These are phyloP conservation scores for Immersiella caudata DNA, from an alignment of 495 filamentous ascomycete species.

Conservation along the genomic window DNA sequence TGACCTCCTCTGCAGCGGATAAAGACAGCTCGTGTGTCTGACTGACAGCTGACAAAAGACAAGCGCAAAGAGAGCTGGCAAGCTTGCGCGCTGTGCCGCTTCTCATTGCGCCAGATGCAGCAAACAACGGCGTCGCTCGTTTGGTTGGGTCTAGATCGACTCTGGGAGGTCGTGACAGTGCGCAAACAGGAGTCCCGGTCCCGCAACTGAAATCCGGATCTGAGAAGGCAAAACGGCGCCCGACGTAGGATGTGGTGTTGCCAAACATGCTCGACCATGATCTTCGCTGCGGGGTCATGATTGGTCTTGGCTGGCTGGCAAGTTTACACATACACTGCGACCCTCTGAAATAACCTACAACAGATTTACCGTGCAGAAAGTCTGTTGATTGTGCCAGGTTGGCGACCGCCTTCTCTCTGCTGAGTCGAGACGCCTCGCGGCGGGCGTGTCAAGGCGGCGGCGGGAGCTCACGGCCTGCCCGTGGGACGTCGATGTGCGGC, in stretches of 20 bases:
- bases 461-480: conserved; percentile 22
- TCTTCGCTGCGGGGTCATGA: conserved; percentile 33
- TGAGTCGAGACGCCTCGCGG: conserved; percentile 20
- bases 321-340: conserved; percentile 24
- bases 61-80: too few relatives aligned
- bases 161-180: conserved; percentile 20
- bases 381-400: conserved; percentile 33
- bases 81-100: conserved; percentile 17
- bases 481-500: not conserved
- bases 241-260: conserved; percentile 35
- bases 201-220: conserved; percentile 33
- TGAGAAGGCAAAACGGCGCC: conserved; percentile 36
- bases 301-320: conserved; percentile 33
- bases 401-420: conserved; percentile 18
- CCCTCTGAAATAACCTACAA: conserved; percentile 30
- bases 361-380: conserved; percentile 38
- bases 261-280: conserved; percentile 44
- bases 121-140: conserved; percentile 6
- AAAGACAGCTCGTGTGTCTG: conserved; percentile 11
- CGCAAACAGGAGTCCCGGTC: conserved; percentile 29
- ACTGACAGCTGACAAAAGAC: conserved; percentile 19
- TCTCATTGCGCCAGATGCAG: not conserved
- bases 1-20: conserved; percentile 16
- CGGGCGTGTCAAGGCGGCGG: conserved; percentile 25
- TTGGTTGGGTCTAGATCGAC: conserved; percentile 19